Evolutionary conservation across 176 grass and related monocot genomes (phyloP).

Genomic region (Oryza coarctata): DNA sequence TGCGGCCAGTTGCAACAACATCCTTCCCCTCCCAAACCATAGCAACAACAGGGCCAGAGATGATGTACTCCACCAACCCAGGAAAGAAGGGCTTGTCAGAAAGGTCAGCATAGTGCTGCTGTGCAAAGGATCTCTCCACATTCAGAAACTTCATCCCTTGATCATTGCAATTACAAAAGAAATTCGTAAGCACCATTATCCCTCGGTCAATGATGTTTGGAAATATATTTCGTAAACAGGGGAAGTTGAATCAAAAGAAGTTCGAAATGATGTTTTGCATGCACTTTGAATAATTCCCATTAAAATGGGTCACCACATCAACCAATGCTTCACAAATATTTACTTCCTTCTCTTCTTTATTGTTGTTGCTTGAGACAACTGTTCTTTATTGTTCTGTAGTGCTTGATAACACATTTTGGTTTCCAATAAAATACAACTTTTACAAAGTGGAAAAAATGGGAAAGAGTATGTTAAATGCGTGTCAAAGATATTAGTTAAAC

Average conservation of each 20-base stretch:
- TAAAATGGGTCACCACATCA: neutral
- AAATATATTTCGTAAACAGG: neutral
- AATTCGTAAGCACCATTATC: neutral
- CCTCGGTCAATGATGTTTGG: neutral
- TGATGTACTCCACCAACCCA: constrained; percentile 72
- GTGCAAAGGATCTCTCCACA: constrained; percentile 69
- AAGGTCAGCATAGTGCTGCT: constrained; percentile 83
- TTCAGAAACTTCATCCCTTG: constrained; percentile 69
- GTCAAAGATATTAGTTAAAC: neutral
- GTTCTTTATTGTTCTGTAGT: neutral
- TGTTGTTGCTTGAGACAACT: neutral
- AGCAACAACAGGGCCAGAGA: constrained; percentile 72
- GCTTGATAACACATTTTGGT: neutral
- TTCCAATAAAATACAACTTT: neutral
- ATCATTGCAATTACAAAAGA: neutral
- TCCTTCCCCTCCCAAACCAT: constrained; percentile 85
- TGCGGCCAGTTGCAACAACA: constrained; percentile 58
- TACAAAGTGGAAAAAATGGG: too few relatives aligned
- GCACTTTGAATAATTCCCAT: neutral
- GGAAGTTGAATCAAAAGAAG: neutral
- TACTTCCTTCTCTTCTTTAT: neutral
- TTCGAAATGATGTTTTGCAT: neutral
- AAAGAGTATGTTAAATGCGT: neutral
- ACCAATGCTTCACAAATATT: neutral
- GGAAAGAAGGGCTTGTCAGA: constrained; percentile 67